Evolutionary conservation across 2,329 filamentous ascomycete genomes (phyloP).

Genomic region (Paraconiothyrium sp.): DNA sequence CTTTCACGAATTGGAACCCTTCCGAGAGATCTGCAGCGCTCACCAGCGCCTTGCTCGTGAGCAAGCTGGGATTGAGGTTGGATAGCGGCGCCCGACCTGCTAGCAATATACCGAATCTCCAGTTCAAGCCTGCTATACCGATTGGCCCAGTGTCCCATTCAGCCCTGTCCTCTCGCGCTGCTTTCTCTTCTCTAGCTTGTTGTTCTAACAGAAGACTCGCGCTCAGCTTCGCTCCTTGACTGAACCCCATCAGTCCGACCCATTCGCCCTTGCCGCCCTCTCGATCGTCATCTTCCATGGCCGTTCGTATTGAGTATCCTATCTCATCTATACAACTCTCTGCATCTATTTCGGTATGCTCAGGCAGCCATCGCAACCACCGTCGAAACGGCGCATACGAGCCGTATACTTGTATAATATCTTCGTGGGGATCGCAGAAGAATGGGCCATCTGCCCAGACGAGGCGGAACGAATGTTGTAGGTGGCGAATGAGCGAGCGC

Average conservation of each 20-base stretch:
- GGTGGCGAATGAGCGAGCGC: conserved; percentile 62
- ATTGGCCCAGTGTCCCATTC: conserved; percentile 33
- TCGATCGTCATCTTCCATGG: conserved; percentile 57
- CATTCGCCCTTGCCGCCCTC: conserved; percentile 54
- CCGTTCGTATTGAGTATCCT: conserved; percentile 54
- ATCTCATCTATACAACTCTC: conserved; percentile 59
- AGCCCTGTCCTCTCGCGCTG: conserved; percentile 37
- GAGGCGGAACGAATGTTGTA: conserved; percentile 71
- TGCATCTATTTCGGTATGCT: conserved; percentile 65
- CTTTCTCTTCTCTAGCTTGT: conserved; percentile 60
- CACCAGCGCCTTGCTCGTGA: conserved; percentile 51
- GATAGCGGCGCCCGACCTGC: conserved; percentile 70
- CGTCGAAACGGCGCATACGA: conserved; percentile 71
- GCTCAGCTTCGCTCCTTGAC: conserved; percentile 59
- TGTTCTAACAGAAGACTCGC: conserved; percentile 63
- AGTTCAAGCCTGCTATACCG: conserved; percentile 50
- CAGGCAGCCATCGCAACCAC: conserved; percentile 71
- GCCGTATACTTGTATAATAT: conserved; percentile 71
- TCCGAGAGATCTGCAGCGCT: conserved; percentile 55
- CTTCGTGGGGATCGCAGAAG: conserved; percentile 68
- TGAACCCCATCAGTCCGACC: conserved; percentile 62
- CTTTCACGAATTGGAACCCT: conserved; percentile 48
- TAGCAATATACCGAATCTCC: conserved; percentile 69
- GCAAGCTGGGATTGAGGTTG: conserved; percentile 56
- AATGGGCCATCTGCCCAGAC: conserved; percentile 78